Conservation (phyloP, 345 rosid species). For the Salix exigua region DNA sequence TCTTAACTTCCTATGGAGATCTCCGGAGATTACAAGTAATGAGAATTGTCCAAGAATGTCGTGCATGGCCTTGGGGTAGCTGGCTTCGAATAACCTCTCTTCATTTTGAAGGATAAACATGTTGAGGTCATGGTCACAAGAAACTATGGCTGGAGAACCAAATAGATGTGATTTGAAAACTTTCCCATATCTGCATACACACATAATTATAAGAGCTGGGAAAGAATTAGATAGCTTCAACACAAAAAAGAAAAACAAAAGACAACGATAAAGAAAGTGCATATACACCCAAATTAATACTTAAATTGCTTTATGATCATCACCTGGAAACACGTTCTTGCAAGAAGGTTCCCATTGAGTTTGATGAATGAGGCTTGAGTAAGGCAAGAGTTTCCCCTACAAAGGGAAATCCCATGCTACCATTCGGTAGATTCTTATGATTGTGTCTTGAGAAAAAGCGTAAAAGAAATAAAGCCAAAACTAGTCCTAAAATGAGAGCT, state of each 20-base stretch:
- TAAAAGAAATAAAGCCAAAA: slow-evolving; percentile 11
- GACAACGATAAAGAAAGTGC: neutral
- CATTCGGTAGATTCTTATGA: slow-evolving; percentile 38
- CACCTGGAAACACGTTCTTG: slow-evolving; percentile 63
- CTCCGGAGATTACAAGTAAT: slow-evolving; percentile 53
- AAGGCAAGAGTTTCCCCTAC: slow-evolving; percentile 66
- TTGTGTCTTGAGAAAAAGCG: neutral
- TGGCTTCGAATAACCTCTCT: slow-evolving; percentile 57
- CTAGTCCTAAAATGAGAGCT: slow-evolving; percentile 23
- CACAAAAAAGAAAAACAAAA: neutral
- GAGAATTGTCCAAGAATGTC: slow-evolving; percentile 72
- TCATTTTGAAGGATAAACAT: slow-evolving; percentile 78
- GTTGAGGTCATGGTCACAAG: slow-evolving; percentile 78
- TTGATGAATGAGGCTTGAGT: slow-evolving; percentile 75
- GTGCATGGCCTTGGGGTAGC: slow-evolving; percentile 72
- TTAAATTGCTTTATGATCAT: neutral
- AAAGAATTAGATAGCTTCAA: neutral
- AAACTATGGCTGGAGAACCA: slow-evolving; percentile 76
- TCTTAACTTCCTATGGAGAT: slow-evolving; percentile 66
- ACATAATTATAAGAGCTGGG: neutral
- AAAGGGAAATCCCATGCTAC: slow-evolving; percentile 80
- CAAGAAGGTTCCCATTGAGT: slow-evolving; percentile 61
- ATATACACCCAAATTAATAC: no score
- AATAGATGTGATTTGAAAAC: slow-evolving; percentile 77
- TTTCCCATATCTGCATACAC: slow-evolving; percentile 53